Evolutionary conservation across 495 filamentous ascomycete genomes (phyloP).

Genomic region (Articulospora tetracladia): DNA sequence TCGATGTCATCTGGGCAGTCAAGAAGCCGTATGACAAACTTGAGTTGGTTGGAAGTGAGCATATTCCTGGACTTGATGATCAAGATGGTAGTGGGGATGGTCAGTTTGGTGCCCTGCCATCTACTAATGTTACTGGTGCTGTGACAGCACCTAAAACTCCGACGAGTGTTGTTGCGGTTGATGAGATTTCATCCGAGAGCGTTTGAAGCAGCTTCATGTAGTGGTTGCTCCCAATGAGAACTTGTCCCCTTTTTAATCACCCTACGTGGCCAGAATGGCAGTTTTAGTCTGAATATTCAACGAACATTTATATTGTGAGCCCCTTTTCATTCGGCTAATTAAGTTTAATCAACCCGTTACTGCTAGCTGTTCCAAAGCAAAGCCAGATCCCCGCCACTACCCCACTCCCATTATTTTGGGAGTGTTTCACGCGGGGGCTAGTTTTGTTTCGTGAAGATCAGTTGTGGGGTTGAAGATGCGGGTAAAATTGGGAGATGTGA

Average conservation of each 20-base stretch:
- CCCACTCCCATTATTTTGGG: neutral
- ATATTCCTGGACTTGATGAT: constrained; percentile 31
- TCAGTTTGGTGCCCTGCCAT: neutral
- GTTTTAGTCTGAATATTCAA: too few relatives aligned
- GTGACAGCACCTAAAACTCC: neutral
- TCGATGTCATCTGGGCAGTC: constrained; percentile 41
- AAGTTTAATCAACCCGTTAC: neutral
- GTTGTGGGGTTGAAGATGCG: too few relatives aligned
- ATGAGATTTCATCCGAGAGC: neutral
- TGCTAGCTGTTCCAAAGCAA: neutral
- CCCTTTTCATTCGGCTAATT: too few relatives aligned
- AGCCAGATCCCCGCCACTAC: neutral
- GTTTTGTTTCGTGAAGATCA: constrained; percentile 32
- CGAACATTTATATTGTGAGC: too few relatives aligned
- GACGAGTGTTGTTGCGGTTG: neutral
- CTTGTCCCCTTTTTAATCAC: too few relatives aligned
- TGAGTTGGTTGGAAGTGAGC: constrained; percentile 31
- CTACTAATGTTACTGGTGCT: neutral
- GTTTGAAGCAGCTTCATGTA: neutral
- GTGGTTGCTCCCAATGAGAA: too few relatives aligned
- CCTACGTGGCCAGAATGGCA: too few relatives aligned
- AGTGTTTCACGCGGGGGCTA: constrained; percentile 37
- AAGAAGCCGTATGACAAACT: constrained; percentile 34
- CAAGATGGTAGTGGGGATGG: neutral
- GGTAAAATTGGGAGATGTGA: too few relatives aligned